A percentile compares a stretch with the other conserved stretches of the same genome.
Conservation (phyloP, 1,284 basidiomycete species). For the Ganoderma boninense region DNA sequence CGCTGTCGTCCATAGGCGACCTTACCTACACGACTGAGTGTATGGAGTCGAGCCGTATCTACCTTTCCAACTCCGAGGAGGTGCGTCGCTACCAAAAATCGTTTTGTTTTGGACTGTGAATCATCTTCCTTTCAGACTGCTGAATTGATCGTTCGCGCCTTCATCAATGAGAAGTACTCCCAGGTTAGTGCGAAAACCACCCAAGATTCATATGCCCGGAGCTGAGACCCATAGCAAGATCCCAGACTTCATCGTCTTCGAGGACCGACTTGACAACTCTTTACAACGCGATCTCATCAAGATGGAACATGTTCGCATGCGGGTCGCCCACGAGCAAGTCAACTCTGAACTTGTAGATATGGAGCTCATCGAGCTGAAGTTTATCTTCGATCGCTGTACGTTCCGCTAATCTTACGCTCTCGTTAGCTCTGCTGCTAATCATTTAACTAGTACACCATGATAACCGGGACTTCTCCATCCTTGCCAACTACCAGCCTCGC, state of each 20-base stretch:
- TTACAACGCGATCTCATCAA: slow-evolving; percentile 81
- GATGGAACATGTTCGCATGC: slow-evolving; percentile 84
- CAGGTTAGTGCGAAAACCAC: slow-evolving; percentile 65
- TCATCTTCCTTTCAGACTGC: slow-evolving; percentile 60
- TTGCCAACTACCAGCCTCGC: slow-evolving; percentile 81
- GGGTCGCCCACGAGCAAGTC: slow-evolving; percentile 76
- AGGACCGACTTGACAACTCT: slow-evolving; percentile 81
- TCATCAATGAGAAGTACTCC: slow-evolving; percentile 80
- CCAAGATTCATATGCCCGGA: slow-evolving; percentile 1
- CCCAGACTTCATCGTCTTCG: slow-evolving; percentile 81
- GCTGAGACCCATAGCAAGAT: slow-evolving; percentile 54
- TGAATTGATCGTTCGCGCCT: slow-evolving; percentile 81
- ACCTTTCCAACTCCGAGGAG: slow-evolving; percentile 79
- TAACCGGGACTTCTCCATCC: slow-evolving; percentile 82
- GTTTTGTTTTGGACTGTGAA: too few species aligned
- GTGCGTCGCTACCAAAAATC: slow-evolving; percentile 43
- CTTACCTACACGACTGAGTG: slow-evolving; percentile 77
- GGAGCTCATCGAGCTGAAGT: slow-evolving; percentile 85
- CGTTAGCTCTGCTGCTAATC: neutral
- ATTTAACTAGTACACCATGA: slow-evolving; percentile 70
- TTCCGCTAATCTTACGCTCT: neutral
- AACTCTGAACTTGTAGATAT: slow-evolving; percentile 75
- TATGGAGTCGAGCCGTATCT: slow-evolving; percentile 80
- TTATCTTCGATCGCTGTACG: slow-evolving; percentile 81
- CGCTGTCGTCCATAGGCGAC: slow-evolving; percentile 74